Evolutionary conservation across 2,329 filamentous ascomycete species (phyloP).

Genomic region (Sordariomycetes sp.): DNA sequence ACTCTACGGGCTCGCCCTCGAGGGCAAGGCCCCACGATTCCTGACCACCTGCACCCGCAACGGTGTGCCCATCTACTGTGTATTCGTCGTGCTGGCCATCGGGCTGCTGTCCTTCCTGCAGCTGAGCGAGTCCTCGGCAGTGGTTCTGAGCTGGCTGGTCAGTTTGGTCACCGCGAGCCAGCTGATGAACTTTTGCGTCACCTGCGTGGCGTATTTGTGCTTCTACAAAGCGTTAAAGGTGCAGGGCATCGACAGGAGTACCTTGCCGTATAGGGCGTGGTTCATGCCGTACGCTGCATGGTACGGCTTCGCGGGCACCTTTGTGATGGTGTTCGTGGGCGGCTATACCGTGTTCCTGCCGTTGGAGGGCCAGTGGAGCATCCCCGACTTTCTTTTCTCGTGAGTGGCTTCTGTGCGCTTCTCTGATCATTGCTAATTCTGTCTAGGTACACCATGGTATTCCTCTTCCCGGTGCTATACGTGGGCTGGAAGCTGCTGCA

Average conservation of each 20-base stretch:
- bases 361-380: conserved; percentile 47
- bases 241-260: conserved; percentile 59
- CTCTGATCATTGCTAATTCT: background rate
- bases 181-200: conserved; percentile 62
- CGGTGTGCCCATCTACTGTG: conserved; percentile 69
- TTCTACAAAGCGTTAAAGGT: conserved; percentile 61
- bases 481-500: conserved; percentile 63
- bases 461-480: conserved; percentile 60
- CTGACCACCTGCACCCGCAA: conserved; percentile 50
- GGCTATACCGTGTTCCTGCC: conserved; percentile 71
- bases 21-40: conserved; percentile 55
- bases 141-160: conserved; percentile 66
- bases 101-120: conserved; percentile 67
- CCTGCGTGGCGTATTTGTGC: conserved; percentile 61
- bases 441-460: conserved; percentile 59
- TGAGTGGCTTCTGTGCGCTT: conserved; percentile 22
- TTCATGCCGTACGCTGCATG: conserved; percentile 67
- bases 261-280: conserved; percentile 60
- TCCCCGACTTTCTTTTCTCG: conserved; percentile 65
- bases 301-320: conserved; percentile 52
- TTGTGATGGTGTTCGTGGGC: conserved; percentile 64
- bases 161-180: conserved; percentile 63
- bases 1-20: conserved; percentile 58
- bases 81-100: conserved; percentile 55
- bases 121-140: conserved; percentile 53